A percentile compares a stretch with the other conserved stretches of the same genome.
These are phyloP conservation scores for Lepidium sativum DNA, from an alignment of 345 rosid genomes.

Conservation along the genomic window DNA sequence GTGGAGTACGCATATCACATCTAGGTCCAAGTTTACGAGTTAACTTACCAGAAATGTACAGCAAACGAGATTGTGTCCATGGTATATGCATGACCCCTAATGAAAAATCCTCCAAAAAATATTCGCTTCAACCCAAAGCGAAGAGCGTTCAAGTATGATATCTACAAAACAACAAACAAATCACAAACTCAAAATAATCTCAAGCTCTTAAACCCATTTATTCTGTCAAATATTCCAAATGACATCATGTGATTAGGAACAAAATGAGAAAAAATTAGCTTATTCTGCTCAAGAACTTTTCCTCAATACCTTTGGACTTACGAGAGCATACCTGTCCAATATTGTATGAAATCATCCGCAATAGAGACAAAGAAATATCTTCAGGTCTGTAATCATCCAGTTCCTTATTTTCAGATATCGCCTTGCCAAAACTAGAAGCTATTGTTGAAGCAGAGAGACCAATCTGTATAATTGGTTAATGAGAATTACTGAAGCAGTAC, in stretches of 20 bases:
- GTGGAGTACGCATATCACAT: neutral
- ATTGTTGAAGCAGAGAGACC: conserved; percentile 98
- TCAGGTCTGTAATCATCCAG: conserved; percentile 89
- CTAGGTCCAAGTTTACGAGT: neutral
- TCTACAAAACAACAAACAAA: conserved; percentile 38
- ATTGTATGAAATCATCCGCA: conserved; percentile 98
- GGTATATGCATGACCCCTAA: conserved; percentile 98
- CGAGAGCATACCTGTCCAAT: conserved; percentile 74
- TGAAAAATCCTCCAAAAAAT: conserved; percentile 96
- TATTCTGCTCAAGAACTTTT: neutral
- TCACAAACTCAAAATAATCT: neutral
- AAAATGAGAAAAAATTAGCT: neutral
- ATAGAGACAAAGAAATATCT: conserved; percentile 89
- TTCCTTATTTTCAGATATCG: conserved; percentile 88
- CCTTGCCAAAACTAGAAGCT: conserved; percentile 98
- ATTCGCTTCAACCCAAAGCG: conserved; percentile 90
- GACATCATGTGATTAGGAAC: neutral
- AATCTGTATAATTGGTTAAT: conserved; percentile 40
- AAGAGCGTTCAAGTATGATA: conserved; percentile 88
- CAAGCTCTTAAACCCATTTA: neutral
- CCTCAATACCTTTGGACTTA: neutral
- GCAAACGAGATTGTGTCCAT: conserved; percentile 99
- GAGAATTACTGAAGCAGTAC: neutral
- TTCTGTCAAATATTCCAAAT: neutral
- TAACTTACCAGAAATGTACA: conserved; percentile 85